Conservation (phyloP, 2,329 filamentous ascomycete genomes). For the Microsporum canis region DNA sequence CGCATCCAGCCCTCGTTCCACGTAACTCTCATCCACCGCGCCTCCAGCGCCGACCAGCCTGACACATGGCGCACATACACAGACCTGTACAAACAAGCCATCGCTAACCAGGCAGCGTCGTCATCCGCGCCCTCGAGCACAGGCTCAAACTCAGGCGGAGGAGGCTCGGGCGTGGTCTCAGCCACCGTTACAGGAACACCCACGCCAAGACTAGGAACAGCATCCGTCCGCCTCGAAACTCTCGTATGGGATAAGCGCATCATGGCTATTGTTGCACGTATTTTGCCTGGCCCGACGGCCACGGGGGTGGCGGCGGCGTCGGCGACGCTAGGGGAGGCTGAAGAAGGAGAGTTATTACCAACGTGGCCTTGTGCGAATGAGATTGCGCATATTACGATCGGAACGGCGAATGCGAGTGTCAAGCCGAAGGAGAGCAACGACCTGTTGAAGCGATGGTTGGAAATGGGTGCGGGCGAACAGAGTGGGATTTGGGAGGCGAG, state of each 20-base stretch:
- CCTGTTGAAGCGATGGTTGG: slow-evolving; percentile 63
- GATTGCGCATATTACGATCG: slow-evolving; percentile 79
- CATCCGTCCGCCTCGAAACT: slow-evolving; percentile 46
- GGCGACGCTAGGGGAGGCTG: background rate
- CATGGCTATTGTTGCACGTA: slow-evolving; percentile 81
- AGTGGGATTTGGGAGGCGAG: slow-evolving; percentile 45
- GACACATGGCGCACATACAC: slow-evolving; percentile 66
- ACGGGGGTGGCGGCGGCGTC: background rate
- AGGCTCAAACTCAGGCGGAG: background rate
- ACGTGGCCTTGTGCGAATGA: slow-evolving; percentile 61
- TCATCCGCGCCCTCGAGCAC: slow-evolving; percentile 4
- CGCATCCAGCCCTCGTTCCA: slow-evolving; percentile 82
- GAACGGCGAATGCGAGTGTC: slow-evolving; percentile 60
- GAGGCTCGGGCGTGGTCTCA: background rate
- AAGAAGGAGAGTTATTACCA: background rate
- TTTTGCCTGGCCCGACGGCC: slow-evolving; percentile 41
- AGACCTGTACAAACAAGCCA: slow-evolving; percentile 42
- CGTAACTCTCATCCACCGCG: slow-evolving; percentile 82
- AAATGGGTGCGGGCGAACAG: slow-evolving; percentile 41
- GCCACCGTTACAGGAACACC: slow-evolving; percentile 18
- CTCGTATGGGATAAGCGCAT: slow-evolving; percentile 75
- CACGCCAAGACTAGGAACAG: slow-evolving; percentile 26
- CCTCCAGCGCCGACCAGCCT: slow-evolving; percentile 47
- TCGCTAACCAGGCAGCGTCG: slow-evolving; percentile 20
- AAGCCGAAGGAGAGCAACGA: slow-evolving; percentile 95